These are phyloP conservation scores for Skeletonema tropicum DNA, from an alignment of 108 stramenopile species.

Conservation along the genomic window DNA sequence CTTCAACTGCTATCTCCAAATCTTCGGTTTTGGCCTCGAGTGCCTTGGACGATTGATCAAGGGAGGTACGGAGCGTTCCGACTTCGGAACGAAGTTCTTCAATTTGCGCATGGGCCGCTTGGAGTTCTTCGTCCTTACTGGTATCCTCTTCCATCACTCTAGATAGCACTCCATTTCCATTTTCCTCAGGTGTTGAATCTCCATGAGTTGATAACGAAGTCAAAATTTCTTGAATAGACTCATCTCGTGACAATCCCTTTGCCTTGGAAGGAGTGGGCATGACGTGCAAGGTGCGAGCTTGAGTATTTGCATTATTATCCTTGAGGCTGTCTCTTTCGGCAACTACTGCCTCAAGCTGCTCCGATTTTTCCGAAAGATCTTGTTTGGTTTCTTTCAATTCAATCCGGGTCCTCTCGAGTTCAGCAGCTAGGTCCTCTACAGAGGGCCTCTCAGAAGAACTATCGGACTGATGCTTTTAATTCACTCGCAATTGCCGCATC, in stretches of 20 bases:
- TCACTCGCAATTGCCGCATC: neutral
- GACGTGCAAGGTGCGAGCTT: constrained; percentile 18
- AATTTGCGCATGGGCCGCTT: constrained; percentile 16
- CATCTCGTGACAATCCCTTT: constrained; percentile 53
- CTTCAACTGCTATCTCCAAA: constrained; percentile 31
- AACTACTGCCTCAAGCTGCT: constrained; percentile 36
- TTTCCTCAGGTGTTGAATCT: constrained; percentile 8
- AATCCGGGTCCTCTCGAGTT: constrained; percentile 25
- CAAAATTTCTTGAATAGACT: constrained; percentile 42
- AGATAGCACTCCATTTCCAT: neutral
- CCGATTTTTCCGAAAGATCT: constrained; percentile 36
- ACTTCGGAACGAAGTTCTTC: constrained; percentile 38
- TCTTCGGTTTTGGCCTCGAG: constrained; percentile 33
- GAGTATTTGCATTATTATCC: constrained; percentile 14
- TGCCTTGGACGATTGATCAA: constrained; percentile 21
- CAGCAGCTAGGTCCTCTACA: constrained; percentile 21
- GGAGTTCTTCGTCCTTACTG: constrained; percentile 7
- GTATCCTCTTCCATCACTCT: neutral
- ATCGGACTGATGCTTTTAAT: neutral
- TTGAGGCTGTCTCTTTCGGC: constrained; percentile 21
- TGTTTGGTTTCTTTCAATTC: constrained; percentile 30
- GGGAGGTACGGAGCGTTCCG: constrained; percentile 18
- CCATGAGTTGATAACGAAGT: constrained; percentile 26
- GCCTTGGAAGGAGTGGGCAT: constrained; percentile 44
- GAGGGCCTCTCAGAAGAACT: neutral